These are phyloP conservation scores for Myriosclerotinia curreyana DNA, from an alignment of 2,329 filamentous ascomycete species.

Conservation along the genomic window DNA sequence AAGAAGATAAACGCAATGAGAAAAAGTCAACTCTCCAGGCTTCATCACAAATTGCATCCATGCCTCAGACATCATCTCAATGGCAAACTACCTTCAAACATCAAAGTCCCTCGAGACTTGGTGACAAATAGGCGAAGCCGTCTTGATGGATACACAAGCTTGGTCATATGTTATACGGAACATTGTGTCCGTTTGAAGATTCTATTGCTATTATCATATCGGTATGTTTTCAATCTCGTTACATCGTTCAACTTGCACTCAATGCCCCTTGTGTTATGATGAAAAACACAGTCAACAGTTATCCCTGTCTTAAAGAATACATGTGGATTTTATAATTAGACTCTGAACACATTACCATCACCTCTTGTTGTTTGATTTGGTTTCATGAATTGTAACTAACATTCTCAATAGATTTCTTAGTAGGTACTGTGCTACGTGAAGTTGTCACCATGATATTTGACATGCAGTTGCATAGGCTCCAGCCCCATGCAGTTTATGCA, in stretches of 20 bases:
- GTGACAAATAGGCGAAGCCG: background rate
- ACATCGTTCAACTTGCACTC: background rate
- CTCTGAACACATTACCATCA: conserved; percentile 20
- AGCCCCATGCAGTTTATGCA: background rate
- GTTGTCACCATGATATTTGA: background rate
- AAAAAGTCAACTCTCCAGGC: background rate
- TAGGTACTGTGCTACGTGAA: background rate
- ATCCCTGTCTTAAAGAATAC: conserved; percentile 23
- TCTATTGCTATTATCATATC: conserved; percentile 4
- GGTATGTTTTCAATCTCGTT: conserved; percentile 17
- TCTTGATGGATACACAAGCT: background rate
- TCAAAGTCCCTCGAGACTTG: background rate
- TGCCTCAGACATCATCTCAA: background rate
- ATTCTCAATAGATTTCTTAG: conserved; percentile 5
- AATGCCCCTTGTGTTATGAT: conserved; percentile 13
- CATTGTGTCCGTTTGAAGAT: background rate
- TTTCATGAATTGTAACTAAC: conserved; percentile 12
- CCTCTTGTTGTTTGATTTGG: conserved; percentile 1
- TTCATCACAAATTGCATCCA: background rate
- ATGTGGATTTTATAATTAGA: conserved; percentile 25
- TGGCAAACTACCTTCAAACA: background rate
- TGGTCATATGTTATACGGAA: background rate
- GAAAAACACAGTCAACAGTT: conserved; percentile 24
- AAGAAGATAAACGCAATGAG: conserved; percentile 22
- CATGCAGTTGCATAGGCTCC: background rate